Evolutionary conservation across 2,329 filamentous ascomycete genomes (phyloP), one percentile per base, ranked within the genome.

Genomic region (Alternaria postmessia): DNA sequence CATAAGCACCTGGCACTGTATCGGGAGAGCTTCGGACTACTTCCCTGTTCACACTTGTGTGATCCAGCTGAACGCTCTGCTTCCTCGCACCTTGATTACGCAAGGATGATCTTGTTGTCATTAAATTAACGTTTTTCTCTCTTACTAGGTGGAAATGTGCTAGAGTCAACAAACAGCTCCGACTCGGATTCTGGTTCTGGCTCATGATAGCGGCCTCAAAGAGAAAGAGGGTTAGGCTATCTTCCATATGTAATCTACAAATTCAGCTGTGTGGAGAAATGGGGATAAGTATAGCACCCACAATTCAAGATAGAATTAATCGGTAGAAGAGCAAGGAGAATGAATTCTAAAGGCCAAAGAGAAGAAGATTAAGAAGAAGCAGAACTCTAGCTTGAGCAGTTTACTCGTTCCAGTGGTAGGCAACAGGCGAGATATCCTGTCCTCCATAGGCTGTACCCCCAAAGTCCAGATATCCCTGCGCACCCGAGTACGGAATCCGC

Each of bases 371-470:
- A 20, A 39, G 38, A 39, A 20, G 38, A 39, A 20, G 38, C 9
- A n/a, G 34, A 38, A 41, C 6, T 20, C 38, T 41, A 11, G 18
- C 20, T 22, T 42, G 11, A 3, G 11, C 39, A 42, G 9, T 14
- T 22, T 51, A 42, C 11, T 54, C 24, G 22, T 61, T 54, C 48
- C 48, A 68, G 6, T 67, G 64, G 44, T 58, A 65, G 24, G 51
- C 62, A 18, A 63, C 26, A 2, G 64, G 64, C 24, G 58, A 30
- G 2, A 49, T 53, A 9, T 59, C 57, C 8, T 64, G 11, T 2
- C 59, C 56, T 5, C 82, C 82, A 65, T 81, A 81, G 6, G 80
- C 81, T 48, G 74, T 71, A 0, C 82, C 82, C 0, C 81, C 81
- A 62, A 75, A 84, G 3, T 71, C 72, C 51, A 84, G 67, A 66